Evolutionary conservation across 768 basidiomycete genomes (phyloP), one percentile per base, ranked within the genome.

Genomic region (Fomitopsis serialis): DNA sequence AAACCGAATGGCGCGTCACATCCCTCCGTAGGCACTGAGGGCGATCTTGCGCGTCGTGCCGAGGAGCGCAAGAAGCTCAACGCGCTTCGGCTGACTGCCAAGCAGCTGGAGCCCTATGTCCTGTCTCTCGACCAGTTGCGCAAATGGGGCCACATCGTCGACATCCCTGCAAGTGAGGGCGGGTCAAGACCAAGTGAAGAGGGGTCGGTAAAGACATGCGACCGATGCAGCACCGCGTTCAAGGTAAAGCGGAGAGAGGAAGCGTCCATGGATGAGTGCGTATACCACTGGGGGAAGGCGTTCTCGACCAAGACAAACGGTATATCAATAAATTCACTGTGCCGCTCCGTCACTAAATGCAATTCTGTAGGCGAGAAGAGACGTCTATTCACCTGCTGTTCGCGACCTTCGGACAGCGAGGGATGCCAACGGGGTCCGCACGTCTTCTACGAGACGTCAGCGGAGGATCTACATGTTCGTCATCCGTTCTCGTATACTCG

Each of bases 381-480:
- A 42, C 79, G 89, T 29, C 65, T 84, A 27, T 91, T 83, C 60
- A 81, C 76, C n/a, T 97, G 93, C 63, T 97, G 93, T 64, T 84
- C 81, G n/a, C 72, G 77, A 13, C 76, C 78, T 15, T 71, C 72
- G 10, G 77, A 84, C 23, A 73, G 76, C 34, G 79, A 79, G 54
- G 90, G 89, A 0, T 97, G 93, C 62, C 74, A 81, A 11, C 76
- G 75, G 47, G 92, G 94, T 1, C 82, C 84, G 2, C 97, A 99
- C 66, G 92, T 98, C 17, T 98, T 98, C 66, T 89, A 87, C 61
- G 94, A 98, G 67, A 76, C 76, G 0, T 76, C 82, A 23, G 69
- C 80, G 4, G 74, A 74, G 40, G 76, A 78, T 13, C 75, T 96
- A 6, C 93, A 96, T 66, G 66, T 77, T 5, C 82, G 92, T 17